Conservation (phyloP, 768 basidiomycete genomes). For the Rubroboletus pulcherrimus region DNA sequence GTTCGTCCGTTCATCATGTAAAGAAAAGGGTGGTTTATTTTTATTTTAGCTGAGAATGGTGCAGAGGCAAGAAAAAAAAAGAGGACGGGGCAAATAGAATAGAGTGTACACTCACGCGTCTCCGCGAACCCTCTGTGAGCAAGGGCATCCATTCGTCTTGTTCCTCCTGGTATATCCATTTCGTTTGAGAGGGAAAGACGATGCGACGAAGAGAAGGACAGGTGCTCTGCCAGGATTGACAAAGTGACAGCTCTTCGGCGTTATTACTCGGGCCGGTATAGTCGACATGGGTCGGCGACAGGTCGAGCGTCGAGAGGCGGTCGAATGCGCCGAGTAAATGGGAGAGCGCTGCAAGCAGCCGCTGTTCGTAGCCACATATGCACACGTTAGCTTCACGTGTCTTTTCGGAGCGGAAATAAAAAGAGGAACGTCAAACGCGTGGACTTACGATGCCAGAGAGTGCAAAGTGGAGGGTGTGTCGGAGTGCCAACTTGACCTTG, state of each 20-base stretch:
- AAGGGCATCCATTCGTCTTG: background rate
- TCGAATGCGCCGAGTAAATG: conserved; percentile 34
- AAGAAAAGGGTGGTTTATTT: background rate
- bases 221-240: conserved; percentile 50
- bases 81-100: too few relatives aligned
- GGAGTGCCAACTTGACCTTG: conserved; percentile 36
- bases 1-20: background rate
- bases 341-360: background rate
- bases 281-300: conserved; percentile 39
- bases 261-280: background rate
- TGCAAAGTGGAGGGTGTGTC: conserved; percentile 39
- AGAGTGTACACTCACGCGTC: background rate
- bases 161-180: background rate
- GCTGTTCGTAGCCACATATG: background rate
- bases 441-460: background rate
- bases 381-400: background rate
- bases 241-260: conserved; percentile 31
- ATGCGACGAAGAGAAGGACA: conserved; percentile 52
- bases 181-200: conserved; percentile 51
- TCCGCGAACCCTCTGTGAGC: background rate
- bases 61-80: background rate
- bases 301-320: conserved; percentile 49
- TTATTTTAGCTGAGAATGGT: background rate
- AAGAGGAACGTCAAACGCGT: background rate
- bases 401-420: background rate